A percentile compares a stretch with the other conserved stretches of the same genome.
phyloP scores from a whole-genome alignment of 148 eudicot species.

The Polygonum aviculare region DNA sequence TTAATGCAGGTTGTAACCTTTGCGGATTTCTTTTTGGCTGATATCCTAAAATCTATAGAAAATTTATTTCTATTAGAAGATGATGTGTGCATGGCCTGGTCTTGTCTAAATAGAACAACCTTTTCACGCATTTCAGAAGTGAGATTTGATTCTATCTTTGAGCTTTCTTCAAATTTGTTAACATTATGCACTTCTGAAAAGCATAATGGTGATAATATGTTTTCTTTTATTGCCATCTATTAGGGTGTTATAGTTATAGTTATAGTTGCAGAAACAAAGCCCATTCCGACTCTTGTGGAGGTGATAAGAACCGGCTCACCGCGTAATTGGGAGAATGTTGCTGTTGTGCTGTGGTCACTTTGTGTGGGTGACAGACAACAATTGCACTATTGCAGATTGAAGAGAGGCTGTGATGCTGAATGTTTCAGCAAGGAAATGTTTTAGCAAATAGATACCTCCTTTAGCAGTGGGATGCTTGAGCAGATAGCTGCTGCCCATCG shows the following conservation, averaged over 20 bases:
- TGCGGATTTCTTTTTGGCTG: slow-evolving; percentile 98
- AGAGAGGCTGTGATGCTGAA: slow-evolving; percentile 51
- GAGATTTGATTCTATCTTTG: no score
- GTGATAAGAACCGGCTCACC: slow-evolving; percentile 71
- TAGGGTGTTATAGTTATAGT: no score
- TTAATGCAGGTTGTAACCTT: slow-evolving; percentile 85
- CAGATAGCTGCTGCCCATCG: slow-evolving; percentile 60
- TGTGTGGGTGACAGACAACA: slow-evolving; percentile 48
- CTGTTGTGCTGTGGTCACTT: slow-evolving; percentile 68
- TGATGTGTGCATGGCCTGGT: no score
- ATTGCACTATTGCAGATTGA: slow-evolving; percentile 30
- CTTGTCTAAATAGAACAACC: no score
- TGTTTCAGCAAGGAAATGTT: slow-evolving; percentile 89
- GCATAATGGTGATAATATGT: no score
- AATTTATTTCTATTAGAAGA: no score
- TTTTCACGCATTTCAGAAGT: no score
- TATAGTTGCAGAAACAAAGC: slow-evolving; percentile 55
- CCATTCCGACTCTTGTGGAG: slow-evolving; percentile 52
- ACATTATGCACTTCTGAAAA: no score
- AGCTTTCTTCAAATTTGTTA: no score
- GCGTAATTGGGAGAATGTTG: slow-evolving; percentile 74
- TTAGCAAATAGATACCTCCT: slow-evolving; percentile 86
- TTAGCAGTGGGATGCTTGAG: slow-evolving; percentile 86
- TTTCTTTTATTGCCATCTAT: no score
- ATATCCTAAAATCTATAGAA: slow-evolving; percentile 95